A percentile compares a stretch with the other conserved stretches of the same genome.
These are phyloP conservation scores for Puccinellia tenuiflora DNA, from an alignment of 176 grass and related monocot genomes.

Conservation along the genomic window DNA sequence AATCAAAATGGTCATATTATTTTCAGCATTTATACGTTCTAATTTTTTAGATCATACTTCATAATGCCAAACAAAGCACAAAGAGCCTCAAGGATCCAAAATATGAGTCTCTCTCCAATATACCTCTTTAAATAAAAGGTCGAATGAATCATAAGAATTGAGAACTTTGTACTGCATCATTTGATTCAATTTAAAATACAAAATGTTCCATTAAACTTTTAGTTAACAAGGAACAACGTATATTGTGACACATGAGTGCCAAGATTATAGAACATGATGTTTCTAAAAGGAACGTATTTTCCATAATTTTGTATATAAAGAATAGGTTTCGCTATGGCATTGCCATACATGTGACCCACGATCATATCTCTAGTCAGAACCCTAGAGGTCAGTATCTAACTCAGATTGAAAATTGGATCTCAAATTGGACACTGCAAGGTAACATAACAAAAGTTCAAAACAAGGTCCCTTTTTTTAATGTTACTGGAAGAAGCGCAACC, in stretches of 20 bases:
- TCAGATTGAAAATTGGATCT: background rate
- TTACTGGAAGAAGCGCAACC: background rate
- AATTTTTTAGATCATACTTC: background rate
- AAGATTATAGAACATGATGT: background rate
- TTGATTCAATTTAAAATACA: background rate
- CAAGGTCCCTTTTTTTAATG: background rate
- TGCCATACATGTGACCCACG: background rate
- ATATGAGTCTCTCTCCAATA: background rate
- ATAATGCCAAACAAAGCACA: background rate
- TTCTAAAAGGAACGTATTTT: background rate
- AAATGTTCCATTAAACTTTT: background rate
- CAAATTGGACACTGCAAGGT: background rate
- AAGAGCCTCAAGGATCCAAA: background rate
- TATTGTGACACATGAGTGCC: background rate
- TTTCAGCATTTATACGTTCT: background rate
- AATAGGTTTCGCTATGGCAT: background rate
- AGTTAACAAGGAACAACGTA: background rate
- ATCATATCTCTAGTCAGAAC: background rate
- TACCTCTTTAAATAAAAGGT: background rate
- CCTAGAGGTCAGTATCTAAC: background rate
- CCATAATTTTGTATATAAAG: background rate
- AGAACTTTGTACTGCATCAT: background rate
- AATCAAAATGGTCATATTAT: background rate
- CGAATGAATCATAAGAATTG: background rate
- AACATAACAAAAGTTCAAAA: conserved; percentile 6